Evolutionary conservation across 306 rosid genomes (phyloP).

Genomic region (Prinsepia uniflora): DNA sequence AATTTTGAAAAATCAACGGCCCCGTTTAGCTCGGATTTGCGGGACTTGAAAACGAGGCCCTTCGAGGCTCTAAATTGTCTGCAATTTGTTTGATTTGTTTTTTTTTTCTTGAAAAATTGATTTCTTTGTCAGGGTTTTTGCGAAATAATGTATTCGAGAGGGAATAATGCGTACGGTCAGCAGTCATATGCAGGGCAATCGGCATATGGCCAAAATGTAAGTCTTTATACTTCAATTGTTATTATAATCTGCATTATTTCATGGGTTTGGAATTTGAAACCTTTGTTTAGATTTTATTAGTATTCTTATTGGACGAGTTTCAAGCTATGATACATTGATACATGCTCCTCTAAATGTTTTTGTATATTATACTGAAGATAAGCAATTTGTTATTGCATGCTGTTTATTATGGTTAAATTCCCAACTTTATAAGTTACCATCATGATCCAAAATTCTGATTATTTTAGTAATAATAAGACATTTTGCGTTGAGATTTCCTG

Average conservation of each 20-base stretch:
- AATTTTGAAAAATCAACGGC: not conserved
- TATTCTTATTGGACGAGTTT: not conserved
- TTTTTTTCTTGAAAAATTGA: not conserved
- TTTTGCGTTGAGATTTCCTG: not conserved
- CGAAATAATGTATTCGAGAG: conserved; percentile 78
- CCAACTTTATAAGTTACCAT: not conserved
- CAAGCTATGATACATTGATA: not conserved
- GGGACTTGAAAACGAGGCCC: not conserved
- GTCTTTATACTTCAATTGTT: not conserved
- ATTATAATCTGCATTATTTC: not conserved
- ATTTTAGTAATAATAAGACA: not conserved
- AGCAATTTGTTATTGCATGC: too few relatives aligned
- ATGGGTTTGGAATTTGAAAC: not conserved
- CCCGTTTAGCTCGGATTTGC: not conserved
- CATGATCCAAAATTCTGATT: not conserved
- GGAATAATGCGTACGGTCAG: conserved; percentile 73
- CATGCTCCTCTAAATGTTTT: too few relatives aligned
- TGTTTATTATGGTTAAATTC: not conserved
- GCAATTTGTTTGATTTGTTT: not conserved
- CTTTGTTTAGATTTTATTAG: not conserved
- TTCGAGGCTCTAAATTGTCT: too few relatives aligned
- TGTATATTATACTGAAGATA: too few relatives aligned
- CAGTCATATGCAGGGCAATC: conserved; percentile 83
- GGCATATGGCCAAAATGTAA: conserved; percentile 71
- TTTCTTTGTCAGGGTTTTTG: conserved; percentile 6